Base-by-base conservation (phyloP, 192 early-diverging fungal genomes). In the Rhizophlyctis rosea region DNA sequence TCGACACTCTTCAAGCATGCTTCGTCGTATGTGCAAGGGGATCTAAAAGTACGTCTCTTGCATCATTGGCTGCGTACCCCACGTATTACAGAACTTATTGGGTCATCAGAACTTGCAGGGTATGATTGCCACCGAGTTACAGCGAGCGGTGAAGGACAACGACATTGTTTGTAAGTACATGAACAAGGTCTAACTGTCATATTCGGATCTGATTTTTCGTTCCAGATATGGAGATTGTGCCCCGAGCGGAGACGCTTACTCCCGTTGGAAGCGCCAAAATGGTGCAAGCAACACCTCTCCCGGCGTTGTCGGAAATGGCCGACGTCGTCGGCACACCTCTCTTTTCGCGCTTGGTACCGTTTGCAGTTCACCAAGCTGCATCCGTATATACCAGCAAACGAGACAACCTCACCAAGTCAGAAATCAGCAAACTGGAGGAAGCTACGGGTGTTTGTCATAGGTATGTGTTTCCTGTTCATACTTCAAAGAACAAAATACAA, bases 291-390 rank as follows among this genome's bases (percentile, higher is more conserved):
- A 59, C 76, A 18, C 87, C 90, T 18, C 76, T 90, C 11, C 81
- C 86, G 24, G 76, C 86, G 30, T 82, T 93, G 64, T 70, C 80
- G 28, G 62, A 69, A 33, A 70, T 80, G 0, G 65, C 73, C 29
- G 66, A 76, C 3, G 57, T 88, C 2, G 63, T 86, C 14, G 84
- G 85, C 2, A 65, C 85, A 16, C 91, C 93, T n/a, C 65, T 95
- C 51, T 95, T 96, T 54, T 80, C 84, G 35, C 84, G 83, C 11
- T 77, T 96, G 33, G 91, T 96, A 7, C 94, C 94, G 7, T 91
- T 94, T 77, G 90, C 88, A 3, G 89, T 94, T 28, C 92, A 96
- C 72, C 91, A 93, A 70, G 90, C 91, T 1, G 89, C 86, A 11
- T 91, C 88, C 56, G 79, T 93, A 5, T 96, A 94, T 69, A 82